These are phyloP conservation scores for Podaxis carcinomalis DNA, from an alignment of 768 basidiomycete species.

Conservation along the genomic window DNA sequence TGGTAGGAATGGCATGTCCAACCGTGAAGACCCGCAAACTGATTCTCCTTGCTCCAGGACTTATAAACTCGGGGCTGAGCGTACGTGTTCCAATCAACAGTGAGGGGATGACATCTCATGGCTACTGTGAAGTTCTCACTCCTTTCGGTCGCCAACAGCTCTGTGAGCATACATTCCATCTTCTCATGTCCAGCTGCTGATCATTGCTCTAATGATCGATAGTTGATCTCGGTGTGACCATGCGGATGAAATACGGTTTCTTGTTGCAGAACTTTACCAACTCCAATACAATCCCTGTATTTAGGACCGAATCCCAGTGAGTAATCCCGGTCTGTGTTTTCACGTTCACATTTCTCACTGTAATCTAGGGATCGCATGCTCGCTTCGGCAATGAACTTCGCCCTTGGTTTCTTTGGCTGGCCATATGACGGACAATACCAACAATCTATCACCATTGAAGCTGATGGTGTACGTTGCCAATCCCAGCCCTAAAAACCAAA, in stretches of 20 bases:
- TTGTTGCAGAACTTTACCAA: constrained; percentile 64
- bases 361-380: constrained; percentile 64
- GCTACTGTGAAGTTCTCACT: constrained; percentile 56
- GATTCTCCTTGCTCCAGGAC: constrained; percentile 45
- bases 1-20: constrained; percentile 48
- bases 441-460: constrained; percentile 74
- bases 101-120: background rate
- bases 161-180: constrained; percentile 39
- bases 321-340: background rate
- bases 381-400: constrained; percentile 60
- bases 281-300: constrained; percentile 63
- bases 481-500: background rate
- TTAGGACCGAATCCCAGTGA: constrained; percentile 74
- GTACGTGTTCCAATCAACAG: constrained; percentile 28
- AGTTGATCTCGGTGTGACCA: constrained; percentile 68
- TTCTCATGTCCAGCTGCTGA: background rate
- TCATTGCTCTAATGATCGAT: background rate
- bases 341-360: background rate
- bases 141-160: constrained; percentile 87
- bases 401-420: constrained; percentile 73
- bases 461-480: constrained; percentile 38
- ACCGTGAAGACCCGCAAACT: background rate
- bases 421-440: constrained; percentile 72
- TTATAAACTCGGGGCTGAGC: constrained; percentile 87
- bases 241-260: constrained; percentile 76